A percentile compares a stretch with the other conserved stretches of the same genome.
These are phyloP conservation scores for Tanacetum coccineum DNA, from an alignment of 129 eudicot genomes.

Conservation along the genomic window DNA sequence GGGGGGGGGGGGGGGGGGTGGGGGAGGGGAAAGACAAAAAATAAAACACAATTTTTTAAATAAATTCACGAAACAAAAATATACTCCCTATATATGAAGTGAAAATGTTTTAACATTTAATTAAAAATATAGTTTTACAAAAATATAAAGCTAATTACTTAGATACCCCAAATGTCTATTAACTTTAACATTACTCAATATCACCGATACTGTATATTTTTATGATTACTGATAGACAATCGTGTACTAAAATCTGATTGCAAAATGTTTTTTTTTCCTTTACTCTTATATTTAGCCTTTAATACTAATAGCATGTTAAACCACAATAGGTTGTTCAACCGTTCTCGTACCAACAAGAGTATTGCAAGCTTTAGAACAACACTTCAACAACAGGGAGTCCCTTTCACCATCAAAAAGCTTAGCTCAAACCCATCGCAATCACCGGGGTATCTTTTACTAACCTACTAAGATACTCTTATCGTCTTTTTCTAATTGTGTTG, in stretches of 20 bases:
- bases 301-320: not conserved
- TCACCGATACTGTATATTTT: no score
- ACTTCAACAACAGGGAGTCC: constrained; percentile 41
- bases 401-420: constrained; percentile 21
- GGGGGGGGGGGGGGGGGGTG: no score
- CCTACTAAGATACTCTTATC: no score
- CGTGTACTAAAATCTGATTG: not conserved
- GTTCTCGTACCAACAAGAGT: constrained; percentile 58
- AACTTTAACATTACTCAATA: no score
- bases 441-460: constrained; percentile 17
- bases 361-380: constrained; percentile 47
- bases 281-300: not conserved
- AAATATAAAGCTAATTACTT: no score
- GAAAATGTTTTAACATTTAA: not conserved
- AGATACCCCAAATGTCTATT: no score
- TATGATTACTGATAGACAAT: no score
- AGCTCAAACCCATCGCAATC: constrained; percentile 12
- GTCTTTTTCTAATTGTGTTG: no score
- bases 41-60: not conserved
- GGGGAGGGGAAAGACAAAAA: no score
- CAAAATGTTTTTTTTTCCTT: no score
- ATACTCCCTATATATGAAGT: not conserved
- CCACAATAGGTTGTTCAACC: constrained; percentile 41
- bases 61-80: no score
- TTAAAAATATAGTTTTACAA: no score